Conservation (phyloP, 345 rosid genomes). For the Microthlaspi erraticum region DNA sequence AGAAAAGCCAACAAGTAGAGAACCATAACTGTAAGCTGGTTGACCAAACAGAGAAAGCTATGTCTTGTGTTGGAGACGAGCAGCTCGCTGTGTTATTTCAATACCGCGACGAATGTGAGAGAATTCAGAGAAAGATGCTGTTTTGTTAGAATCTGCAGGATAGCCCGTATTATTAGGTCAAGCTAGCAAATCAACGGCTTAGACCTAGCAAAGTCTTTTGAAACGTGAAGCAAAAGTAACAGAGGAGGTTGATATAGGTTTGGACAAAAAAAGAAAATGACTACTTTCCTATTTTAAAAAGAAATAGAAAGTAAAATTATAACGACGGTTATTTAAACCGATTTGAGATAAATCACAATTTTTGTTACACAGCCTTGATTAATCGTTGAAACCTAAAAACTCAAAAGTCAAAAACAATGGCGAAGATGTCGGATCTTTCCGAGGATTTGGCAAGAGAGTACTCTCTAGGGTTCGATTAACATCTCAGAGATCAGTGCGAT, state of each 20-base stretch:
- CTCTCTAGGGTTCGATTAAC: constrained; percentile 10
- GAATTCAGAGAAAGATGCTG: too few species aligned
- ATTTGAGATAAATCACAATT: too few species aligned
- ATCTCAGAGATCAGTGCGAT: background rate
- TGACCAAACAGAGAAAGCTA: constrained; percentile 80
- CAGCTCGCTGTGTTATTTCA: too few species aligned
- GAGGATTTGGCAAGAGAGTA: constrained; percentile 10
- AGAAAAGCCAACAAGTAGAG: constrained; percentile 67
- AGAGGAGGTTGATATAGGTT: constrained; percentile 48
- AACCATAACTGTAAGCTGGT: constrained; percentile 58
- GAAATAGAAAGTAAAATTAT: too few species aligned
- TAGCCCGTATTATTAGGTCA: constrained; percentile 80
- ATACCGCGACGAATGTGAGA: too few species aligned
- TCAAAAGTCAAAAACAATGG: too few species aligned
- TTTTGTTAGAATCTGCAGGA: constrained; percentile 73
- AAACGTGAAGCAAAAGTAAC: constrained; percentile 68
- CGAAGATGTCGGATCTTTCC: too few species aligned
- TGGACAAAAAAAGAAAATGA: too few species aligned
- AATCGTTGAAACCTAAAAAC: too few species aligned
- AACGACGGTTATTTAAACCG: too few species aligned
- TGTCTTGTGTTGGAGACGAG: constrained; percentile 21
- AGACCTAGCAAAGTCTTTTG: constrained; percentile 69
- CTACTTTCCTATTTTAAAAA: too few species aligned
- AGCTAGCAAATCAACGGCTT: constrained; percentile 96
- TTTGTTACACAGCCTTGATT: too few species aligned